Base-by-base conservation (phyloP, 495 filamentous ascomycete genomes). In the Trichoderma parareesei region DNA sequence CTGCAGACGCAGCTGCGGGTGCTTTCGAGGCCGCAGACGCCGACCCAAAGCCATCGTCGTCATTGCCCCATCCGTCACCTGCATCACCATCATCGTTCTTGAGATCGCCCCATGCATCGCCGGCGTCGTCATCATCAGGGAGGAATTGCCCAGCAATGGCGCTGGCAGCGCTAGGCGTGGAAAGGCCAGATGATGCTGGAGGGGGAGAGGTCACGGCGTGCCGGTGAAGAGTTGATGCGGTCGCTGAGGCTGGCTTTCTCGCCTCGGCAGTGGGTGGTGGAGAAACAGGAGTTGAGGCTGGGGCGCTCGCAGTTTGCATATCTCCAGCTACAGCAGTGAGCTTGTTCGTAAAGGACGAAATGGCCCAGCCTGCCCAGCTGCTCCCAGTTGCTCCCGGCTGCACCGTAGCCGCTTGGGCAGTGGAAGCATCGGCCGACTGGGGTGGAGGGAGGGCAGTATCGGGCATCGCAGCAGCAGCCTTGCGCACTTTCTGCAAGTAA, bases 311-410 rank as follows among this genome's bases (percentile, higher is more conserved):
- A 13, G 72, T 68, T 67, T 92, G 82, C 59, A 98, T 97, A 57
- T 96, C 88, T 18, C 94, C 94, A 38, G 86, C 88, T 3, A 91
- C 90, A 3, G 90, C 74, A 13, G 89, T 85, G 38, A 98, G 72
- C 70, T 95, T 97, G 74, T 97, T 97, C 5, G 94, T 97, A 75
- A 98, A 97, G n/a, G 91, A 96, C 2, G 94, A 97, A 57, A 98
- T 96, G 0, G 94, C 94, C 94, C 94, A 98, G 49, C 95, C 94
- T 5, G 93, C 86, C 95, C 93, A 97, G 35, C 78, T 77, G 4
- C 87, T 84, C 14, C 86, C 85, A 64, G 80, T 85, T 11, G 76
- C 77, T 43, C 74, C 74, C 1, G 81, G 72, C 64, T 89, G 87
- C 5, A 85, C 82, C 2, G 90, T 94, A 65, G 87, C 88, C 78